Base-by-base conservation (phyloP, 2,329 filamentous ascomycete species). In the Cercospora zeina region DNA sequence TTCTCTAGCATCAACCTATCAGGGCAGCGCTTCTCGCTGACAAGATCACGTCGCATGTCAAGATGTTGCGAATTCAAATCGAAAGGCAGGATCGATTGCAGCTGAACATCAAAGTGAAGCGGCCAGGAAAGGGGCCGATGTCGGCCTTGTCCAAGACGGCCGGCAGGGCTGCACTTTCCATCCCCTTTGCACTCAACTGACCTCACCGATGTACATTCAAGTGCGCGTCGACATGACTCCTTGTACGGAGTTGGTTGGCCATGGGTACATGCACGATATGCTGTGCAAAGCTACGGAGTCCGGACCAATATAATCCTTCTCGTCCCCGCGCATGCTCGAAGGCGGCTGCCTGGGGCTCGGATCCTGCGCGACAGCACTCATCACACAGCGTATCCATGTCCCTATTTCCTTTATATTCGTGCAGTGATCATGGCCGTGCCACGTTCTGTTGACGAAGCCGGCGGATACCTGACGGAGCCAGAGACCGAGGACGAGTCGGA, bases 391-490 rank as follows among this genome's bases (percentile, higher is more conserved):
- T 39, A 30, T 30, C 24, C 34, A 21, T 55, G 53, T 36, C 33
- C 54, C 11, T 31, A n/a, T 16, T 56, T 39, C 34, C 54, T 39
- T 27, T 3, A 39, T 21, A 11, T 53, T 10, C 19, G 31, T 49
- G 31, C 24, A 33, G 42, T 58, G 54, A 21, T 49, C 39, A 54
- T 30, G 36, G 34, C 54, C 8, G 65, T 65, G 57, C 57, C 65
- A 6, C 34, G 49, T 53, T 54, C 54, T 27, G 57, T 50, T 34
- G 31, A 47, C 7, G 55, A 60, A 9, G 54, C 62, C 8, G 58
- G 62, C 33, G 58, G 64, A 45, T 64, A 62, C 21, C 19, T 64
- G 36, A 61, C 61, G 13, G 65, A 64, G 33, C 62, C 65, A 21
- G 57, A 42, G 14, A 54, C 60, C 11, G 65, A 56, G 13, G 57